These are phyloP conservation scores for Pontederia paniculata DNA, from an alignment of 176 grass and related monocot genomes.

Conservation along the genomic window DNA sequence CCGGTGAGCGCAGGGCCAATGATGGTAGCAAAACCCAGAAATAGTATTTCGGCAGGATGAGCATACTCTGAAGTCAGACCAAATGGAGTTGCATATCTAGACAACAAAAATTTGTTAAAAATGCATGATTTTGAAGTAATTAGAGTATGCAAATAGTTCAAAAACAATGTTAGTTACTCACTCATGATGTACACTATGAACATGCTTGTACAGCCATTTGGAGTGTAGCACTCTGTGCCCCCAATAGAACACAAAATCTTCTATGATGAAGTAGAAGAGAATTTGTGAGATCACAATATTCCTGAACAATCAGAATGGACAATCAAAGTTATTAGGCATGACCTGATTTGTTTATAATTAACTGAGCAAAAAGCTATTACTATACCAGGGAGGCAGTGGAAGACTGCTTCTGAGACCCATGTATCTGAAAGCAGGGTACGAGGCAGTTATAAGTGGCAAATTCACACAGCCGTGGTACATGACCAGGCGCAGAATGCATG, in stretches of 20 bases:
- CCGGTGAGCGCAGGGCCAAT: constrained; percentile 76
- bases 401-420: too few relatives aligned
- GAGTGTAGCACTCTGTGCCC: constrained; percentile 75
- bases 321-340: background rate
- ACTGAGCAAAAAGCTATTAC: too few relatives aligned
- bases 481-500: too few relatives aligned
- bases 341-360: too few relatives aligned
- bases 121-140: too few relatives aligned
- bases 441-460: too few relatives aligned
- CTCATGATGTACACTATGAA: constrained; percentile 88
- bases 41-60: constrained; percentile 84
- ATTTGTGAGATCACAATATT: constrained; percentile 60
- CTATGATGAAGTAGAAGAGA: constrained; percentile 82
- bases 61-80: constrained; percentile 89
- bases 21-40: constrained; percentile 79
- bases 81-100: constrained; percentile 83
- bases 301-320: constrained; percentile 27
- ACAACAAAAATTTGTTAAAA: background rate
- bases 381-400: too few relatives aligned
- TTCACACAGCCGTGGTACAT: too few relatives aligned
- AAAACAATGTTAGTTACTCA: constrained; percentile 15
- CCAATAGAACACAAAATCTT: constrained; percentile 97
- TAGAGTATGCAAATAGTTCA: background rate
- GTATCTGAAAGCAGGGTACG: too few relatives aligned
- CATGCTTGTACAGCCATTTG: constrained; percentile 92